Evolutionary conservation across 257 asterid species (phyloP).

Genomic region (Solanum peruvianum): DNA sequence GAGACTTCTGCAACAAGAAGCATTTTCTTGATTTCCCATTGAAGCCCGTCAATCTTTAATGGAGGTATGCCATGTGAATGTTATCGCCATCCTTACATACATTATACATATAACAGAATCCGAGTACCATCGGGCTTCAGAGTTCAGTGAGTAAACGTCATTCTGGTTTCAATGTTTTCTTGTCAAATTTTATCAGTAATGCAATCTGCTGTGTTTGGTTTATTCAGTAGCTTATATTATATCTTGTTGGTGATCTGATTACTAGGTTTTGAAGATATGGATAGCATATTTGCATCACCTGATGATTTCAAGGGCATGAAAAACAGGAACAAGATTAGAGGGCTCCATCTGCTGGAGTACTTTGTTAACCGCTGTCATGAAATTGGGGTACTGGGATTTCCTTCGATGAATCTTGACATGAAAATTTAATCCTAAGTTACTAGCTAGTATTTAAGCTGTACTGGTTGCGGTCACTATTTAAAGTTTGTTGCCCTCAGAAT

Average conservation of each 20-base stretch:
- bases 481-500: neutral
- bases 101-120: neutral
- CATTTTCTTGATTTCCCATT: neutral
- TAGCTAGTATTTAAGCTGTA: neutral
- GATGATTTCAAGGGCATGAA: slow-evolving; percentile 52
- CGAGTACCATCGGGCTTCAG: neutral
- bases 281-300: slow-evolving; percentile 63
- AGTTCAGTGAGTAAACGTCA: neutral
- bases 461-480: neutral
- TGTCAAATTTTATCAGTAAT: neutral
- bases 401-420: neutral
- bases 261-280: slow-evolving; percentile 75
- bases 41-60: neutral
- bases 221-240: neutral
- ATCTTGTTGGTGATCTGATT: neutral
- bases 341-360: slow-evolving; percentile 74
- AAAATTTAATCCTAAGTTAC: neutral
- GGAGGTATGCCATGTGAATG: neutral
- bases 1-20: neutral
- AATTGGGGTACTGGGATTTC: slow-evolving; percentile 44
- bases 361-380: slow-evolving; percentile 74
- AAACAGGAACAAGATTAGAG: slow-evolving; percentile 45
- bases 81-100: neutral
- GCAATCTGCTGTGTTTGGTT: neutral
- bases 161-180: neutral